Base-by-base conservation (phyloP, 495 filamentous ascomycete species). In the Neurospora sp. region DNA sequence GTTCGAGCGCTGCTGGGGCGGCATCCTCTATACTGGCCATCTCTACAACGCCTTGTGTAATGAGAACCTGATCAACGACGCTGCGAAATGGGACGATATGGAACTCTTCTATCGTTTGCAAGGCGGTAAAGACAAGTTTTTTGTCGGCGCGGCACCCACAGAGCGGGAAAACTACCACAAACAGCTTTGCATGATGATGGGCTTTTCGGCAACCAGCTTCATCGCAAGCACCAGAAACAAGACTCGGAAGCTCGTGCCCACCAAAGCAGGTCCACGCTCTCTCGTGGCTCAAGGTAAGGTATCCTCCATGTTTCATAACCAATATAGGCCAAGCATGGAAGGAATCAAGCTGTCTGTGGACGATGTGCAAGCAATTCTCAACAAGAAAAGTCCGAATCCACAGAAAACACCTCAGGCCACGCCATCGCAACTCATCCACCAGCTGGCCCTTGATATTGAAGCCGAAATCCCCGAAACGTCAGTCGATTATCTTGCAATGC, bases 61-160 rank as follows among this genome's bases (percentile, higher is more conserved):
- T 31, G 40, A 71, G 20, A 38, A 22, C 2, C 46, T 71, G 27
- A 65, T 71, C 31, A 35, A 18, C 46, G 9, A 18, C 31, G 42
- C n/a, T 38, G 22, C 46, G 12, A 71, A 65, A 53, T 71, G 70
- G 70, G 70, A 71, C 46, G 70, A 71, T 22, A 71, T 71, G 70
- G 44, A 71, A 5, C 70, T 71, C 46, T 71, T 71, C 18, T 65
- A 38, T 22, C 27, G 53, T 5, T 35, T 20, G n/a, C 70, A 71
- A 22, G 70, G 70, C 70, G 46, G 70, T 38, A 44, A 53, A 44
- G 70, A 71, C 44, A 71, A 53, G 11, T 71, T 65, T n/a, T 71
- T 71, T 27, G 38, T 71, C 31, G 70, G 70, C n/a, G 27, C 46
- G 20, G 70, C 70, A 8, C 70, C 70, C 70, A 37, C 41, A 35